phyloP scores from a whole-genome alignment of 371 early-diverging fungal species.

The Mortierella sp. region DNA sequence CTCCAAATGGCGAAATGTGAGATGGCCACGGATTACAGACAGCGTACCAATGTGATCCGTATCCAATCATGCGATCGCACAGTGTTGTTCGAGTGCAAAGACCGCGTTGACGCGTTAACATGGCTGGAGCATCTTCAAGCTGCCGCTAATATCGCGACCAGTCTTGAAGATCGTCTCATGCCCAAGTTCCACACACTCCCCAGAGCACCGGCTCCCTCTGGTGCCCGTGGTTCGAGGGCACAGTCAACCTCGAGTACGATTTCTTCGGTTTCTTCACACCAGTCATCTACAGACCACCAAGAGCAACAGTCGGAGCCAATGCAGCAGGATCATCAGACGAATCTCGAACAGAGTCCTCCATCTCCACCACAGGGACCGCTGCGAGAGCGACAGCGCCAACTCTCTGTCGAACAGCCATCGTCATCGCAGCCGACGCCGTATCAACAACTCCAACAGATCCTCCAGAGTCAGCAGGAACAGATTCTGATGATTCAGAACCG shows the following conservation, averaged over 20 bases:
- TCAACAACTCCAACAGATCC: constrained; percentile 17
- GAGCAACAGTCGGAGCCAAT: constrained; percentile 9
- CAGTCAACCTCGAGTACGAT: neutral
- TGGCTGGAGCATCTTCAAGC: constrained; percentile 53
- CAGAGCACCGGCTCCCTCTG: constrained; percentile 11
- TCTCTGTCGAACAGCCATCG: neutral
- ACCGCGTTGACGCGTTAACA: constrained; percentile 44
- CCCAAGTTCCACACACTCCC: constrained; percentile 47
- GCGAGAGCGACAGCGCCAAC: neutral
- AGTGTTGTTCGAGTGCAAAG: constrained; percentile 45
- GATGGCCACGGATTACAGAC: constrained; percentile 44
- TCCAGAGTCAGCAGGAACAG: constrained; percentile 27
- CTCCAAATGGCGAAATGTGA: constrained; percentile 47
- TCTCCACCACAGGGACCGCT: neutral
- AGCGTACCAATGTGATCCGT: constrained; percentile 43
- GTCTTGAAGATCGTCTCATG: constrained; percentile 46
- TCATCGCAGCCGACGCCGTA: constrained; percentile 1
- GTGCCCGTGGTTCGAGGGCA: neutral
- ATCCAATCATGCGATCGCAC: constrained; percentile 44
- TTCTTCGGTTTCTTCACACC: constrained; percentile 9
- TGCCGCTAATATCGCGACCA: constrained; percentile 41
- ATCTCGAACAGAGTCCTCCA: neutral
- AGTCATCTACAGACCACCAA: constrained; percentile 1
- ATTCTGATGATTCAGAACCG: constrained; percentile 25
- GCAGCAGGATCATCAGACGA: constrained; percentile 6